Conservation (phyloP, 1,284 basidiomycete species). For the Ceratobasidium papillatum region DNA sequence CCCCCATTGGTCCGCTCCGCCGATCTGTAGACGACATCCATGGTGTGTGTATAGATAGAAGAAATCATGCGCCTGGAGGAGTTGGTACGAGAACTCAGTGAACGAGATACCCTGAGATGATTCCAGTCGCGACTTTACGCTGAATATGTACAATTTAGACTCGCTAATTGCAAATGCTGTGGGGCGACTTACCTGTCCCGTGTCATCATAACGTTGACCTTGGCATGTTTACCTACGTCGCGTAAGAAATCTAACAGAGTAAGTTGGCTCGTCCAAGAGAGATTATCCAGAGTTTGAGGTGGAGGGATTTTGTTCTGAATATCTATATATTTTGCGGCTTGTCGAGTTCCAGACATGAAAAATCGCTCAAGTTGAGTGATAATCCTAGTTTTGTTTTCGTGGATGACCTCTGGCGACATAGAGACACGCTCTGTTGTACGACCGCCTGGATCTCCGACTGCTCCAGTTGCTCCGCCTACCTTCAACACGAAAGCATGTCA, state of each 20-base stretch:
- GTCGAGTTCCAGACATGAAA: constrained; percentile 71
- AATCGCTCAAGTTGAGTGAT: constrained; percentile 73
- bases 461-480: constrained; percentile 96
- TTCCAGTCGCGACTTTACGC: constrained; percentile 84
- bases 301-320: constrained; percentile 44
- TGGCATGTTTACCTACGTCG: constrained; percentile 79
- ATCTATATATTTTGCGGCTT: constrained; percentile 58
- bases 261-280: constrained; percentile 81
- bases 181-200: constrained; percentile 77
- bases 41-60: constrained; percentile 73
- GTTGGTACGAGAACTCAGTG: constrained; percentile 97
- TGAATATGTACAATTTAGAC: constrained; percentile 50
- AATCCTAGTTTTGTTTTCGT: constrained; percentile 74
- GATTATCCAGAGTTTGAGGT: constrained; percentile 77
- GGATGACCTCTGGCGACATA: constrained; percentile 67
- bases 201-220: constrained; percentile 90
- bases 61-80: constrained; percentile 97
- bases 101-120: constrained; percentile 88
- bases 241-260: constrained; percentile 87
- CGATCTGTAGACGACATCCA: constrained; percentile 87
- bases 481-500: constrained; percentile 51
- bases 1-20: constrained; percentile 99
- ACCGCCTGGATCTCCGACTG: constrained; percentile 97
- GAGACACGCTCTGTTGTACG: constrained; percentile 82
- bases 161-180: not conserved